Base-by-base conservation (phyloP, 352 stramenopile species). In the Phytophthora palmivora region DNA sequence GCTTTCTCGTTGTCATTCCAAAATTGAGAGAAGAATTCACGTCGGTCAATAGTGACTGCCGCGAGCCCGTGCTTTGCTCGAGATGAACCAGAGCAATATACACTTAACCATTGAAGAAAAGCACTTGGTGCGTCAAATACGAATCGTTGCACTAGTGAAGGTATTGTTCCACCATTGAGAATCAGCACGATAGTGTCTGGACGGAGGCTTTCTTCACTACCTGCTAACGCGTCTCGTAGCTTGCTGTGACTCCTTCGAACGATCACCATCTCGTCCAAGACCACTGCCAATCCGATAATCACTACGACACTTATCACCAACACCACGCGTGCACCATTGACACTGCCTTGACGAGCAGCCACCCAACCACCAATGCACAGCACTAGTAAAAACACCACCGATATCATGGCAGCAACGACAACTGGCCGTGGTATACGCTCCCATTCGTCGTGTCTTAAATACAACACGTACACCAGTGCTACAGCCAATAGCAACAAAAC, bases 81-180 rank as follows among this genome's bases (percentile, higher is more conserved):
- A 12, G 5, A 19, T 19, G 34, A 32, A 19, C 2, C n/a, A 6
- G 37, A 21, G 21, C 80, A 89, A 19, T 68, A 60, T 0, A 15
- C 9, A 21, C 67, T 44, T 9, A 89, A 24, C 74, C 74, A 85
- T 2, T 55, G 52, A 2, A 89, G 58, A 26, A 87, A 89, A 44
- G 57, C 58, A 43, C 61, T 57, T 6, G 76, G 78, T 4, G 66
- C 76, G 41, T 89, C 78, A 18, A 85, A 62, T 6, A 82, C 44
- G 41, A 88, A 85, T 9, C 78, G 66, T 10, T 88, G 78, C 19
- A 72, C 72, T 6, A 89, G 61, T 8, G 78, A 87, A 2, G 76
- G 71, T 16, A 43, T 22, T 1, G 43, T 34, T 0, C 69, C 76
- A 41, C 76, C 78, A 36, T 88, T 84, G 11, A 89, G 51, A 15